Base-by-base conservation (phyloP, 179 eudicot genomes). In the Nepenthes alata region DNA sequence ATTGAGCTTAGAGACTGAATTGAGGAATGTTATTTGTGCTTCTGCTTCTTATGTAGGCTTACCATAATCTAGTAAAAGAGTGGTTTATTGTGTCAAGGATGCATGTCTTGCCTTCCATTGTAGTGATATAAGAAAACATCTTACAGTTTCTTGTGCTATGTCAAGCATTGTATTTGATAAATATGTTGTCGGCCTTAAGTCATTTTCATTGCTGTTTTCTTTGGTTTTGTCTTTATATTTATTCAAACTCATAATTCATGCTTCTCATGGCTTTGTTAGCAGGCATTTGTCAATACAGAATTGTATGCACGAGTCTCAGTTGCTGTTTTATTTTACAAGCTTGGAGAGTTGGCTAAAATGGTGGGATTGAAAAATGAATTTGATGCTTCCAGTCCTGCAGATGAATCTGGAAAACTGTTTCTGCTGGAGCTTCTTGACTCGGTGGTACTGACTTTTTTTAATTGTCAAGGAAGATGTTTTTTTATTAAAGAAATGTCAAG, bases 231-330 rank as follows among this genome's bases (percentile, higher is more conserved):
- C 13, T 12, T 35, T 57, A 2, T 49, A 49, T 52, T 44, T 9
- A 1, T 57, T 57, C 14, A 37, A 37, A 35, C 14, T 37, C 15
- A 35, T 57, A 57, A 35, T 13, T 36, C 14, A 12, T 6, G 3
- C 44, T 0, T 57, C 35, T 57, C 13, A 47, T 35, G 5, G 9
- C 56, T 70, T 60, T 67, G 35, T 66, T 58, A 53, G 60, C 78
- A 90, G 97, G 89, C 70, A 64, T 93, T 81, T 69, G 79, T 93
- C 78, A 93, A 93, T 58, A 93, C 98, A 45, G 98, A 93, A 82
- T 58, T 93, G 65, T 93, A 85, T 79, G 98, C 95, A 37, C 93
- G 98, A 44, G 96, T 93, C 57, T 93, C 98, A 60, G 86, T 89
- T 74, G 93, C 96, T 37, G 95, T 82, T 54, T 73, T 93, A 71